phyloP scores from a whole-genome alignment of 805 yeast genomes.

The Zygotorulaspora danielsina region DNA sequence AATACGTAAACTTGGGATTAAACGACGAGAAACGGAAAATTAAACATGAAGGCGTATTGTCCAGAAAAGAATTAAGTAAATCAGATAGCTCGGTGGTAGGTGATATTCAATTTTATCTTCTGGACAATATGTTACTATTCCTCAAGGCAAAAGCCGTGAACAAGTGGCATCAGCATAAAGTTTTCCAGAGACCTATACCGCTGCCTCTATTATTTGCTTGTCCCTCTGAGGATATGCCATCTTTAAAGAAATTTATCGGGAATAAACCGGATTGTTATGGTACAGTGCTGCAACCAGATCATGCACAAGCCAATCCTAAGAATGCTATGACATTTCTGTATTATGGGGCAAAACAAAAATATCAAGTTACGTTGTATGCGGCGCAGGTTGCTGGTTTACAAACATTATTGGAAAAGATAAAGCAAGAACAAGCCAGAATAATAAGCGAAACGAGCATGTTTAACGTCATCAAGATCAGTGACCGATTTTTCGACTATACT shows the following conservation, averaged over 20 bases:
- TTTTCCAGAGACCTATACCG: slow-evolving; percentile 84
- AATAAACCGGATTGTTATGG: slow-evolving; percentile 33
- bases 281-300: slow-evolving; percentile 27
- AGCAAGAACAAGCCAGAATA: slow-evolving; percentile 70
- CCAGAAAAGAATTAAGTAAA: slow-evolving; percentile 33
- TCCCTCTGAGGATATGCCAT: slow-evolving; percentile 74
- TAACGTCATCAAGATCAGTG: slow-evolving; percentile 68
- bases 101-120: slow-evolving; percentile 77
- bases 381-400: slow-evolving; percentile 57
- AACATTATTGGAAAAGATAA: slow-evolving; percentile 74
- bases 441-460: slow-evolving; percentile 73
- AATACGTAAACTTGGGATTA: slow-evolving; percentile 78
- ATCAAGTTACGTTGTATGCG: slow-evolving; percentile 42
- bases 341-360: slow-evolving; percentile 38
- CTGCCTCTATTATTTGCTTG: slow-evolving; percentile 70
- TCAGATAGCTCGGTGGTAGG: slow-evolving; percentile 39
- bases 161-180: slow-evolving; percentile 87
- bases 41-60: slow-evolving; percentile 37
- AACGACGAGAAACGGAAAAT: slow-evolving; percentile 77
- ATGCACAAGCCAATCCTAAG: slow-evolving; percentile 23
- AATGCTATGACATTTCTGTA: slow-evolving; percentile 36
- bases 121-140: slow-evolving; percentile 83
- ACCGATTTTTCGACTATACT: slow-evolving; percentile 65
- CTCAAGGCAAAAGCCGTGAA: slow-evolving; percentile 82
- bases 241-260: slow-evolving; percentile 44